Percentiles rank a stretch among this genome's conserved stretches.
Conservation (phyloP, 2,329 filamentous ascomycete genomes). For the Fusarium illudens region DNA sequence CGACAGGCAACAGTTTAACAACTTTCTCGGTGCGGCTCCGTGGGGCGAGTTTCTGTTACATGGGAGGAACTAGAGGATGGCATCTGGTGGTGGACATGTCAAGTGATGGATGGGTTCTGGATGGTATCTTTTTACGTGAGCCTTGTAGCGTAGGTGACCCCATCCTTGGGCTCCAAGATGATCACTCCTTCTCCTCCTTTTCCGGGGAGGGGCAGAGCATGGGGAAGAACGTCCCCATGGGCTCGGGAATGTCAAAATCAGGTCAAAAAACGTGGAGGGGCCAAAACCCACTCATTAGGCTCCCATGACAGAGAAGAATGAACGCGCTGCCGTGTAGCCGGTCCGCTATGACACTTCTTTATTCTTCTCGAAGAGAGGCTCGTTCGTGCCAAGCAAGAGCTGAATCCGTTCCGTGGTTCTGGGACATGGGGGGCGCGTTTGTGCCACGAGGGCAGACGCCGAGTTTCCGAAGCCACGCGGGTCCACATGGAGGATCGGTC, state of each 20-base stretch:
- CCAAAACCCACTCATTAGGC: slow-evolving; percentile 1
- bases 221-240: slow-evolving; percentile 9
- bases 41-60: background rate
- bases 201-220: background rate
- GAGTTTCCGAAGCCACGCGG: background rate
- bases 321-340: background rate
- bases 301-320: background rate
- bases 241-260: slow-evolving; percentile 7
- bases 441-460: background rate
- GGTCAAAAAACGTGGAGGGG: background rate
- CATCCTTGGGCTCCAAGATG: background rate
- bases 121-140: background rate
- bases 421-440: background rate
- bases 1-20: slow-evolving; percentile 25
- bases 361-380: background rate
- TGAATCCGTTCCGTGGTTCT: background rate
- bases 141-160: background rate
- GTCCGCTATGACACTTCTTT: background rate
- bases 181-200: background rate
- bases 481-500: background rate
- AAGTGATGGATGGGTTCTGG: slow-evolving; percentile 3
- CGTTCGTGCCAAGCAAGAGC: background rate
- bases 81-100: background rate
- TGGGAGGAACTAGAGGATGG: background rate
- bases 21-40: slow-evolving; percentile 8